Conservation (phyloP, 768 basidiomycete species). For the Trametes gibbosa region DNA sequence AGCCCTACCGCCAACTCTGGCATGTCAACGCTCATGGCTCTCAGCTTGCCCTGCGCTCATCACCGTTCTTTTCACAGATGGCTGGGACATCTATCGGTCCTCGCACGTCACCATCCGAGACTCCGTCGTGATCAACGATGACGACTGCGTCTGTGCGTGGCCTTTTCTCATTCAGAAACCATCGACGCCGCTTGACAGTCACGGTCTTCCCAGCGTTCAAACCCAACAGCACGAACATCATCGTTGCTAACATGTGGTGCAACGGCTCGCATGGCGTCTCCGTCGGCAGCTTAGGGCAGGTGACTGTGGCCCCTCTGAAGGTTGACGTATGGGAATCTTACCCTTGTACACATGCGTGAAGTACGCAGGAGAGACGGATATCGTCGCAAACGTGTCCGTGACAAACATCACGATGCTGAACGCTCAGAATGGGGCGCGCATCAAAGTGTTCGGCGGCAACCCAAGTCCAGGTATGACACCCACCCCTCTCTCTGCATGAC, state of each 20-base stretch:
- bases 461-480: constrained; percentile 33
- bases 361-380: constrained; percentile 40
- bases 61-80: constrained; percentile 30
- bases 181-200: not conserved
- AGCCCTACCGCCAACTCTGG: constrained; percentile 36
- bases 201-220: constrained; percentile 35
- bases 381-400: constrained; percentile 43
- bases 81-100: constrained; percentile 50
- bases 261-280: constrained; percentile 47
- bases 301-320: not conserved
- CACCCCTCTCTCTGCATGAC: too few relatives aligned
- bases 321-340: not conserved
- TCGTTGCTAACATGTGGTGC: constrained; percentile 42
- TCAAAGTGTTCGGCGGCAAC: constrained; percentile 49
- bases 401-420: constrained; percentile 44
- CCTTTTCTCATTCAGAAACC: not conserved
- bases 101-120: constrained; percentile 34
- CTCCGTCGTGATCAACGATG: constrained; percentile 40
- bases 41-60: not conserved
- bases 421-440: constrained; percentile 48
- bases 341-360: constrained; percentile 4
- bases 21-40: too few relatives aligned
- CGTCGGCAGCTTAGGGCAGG: constrained; percentile 48
- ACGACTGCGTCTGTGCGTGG: constrained; percentile 37
- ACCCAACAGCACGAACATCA: constrained; percentile 43